Conservation (phyloP, 2,329 filamentous ascomycete species). For the Cyclaneusma minus region DNA sequence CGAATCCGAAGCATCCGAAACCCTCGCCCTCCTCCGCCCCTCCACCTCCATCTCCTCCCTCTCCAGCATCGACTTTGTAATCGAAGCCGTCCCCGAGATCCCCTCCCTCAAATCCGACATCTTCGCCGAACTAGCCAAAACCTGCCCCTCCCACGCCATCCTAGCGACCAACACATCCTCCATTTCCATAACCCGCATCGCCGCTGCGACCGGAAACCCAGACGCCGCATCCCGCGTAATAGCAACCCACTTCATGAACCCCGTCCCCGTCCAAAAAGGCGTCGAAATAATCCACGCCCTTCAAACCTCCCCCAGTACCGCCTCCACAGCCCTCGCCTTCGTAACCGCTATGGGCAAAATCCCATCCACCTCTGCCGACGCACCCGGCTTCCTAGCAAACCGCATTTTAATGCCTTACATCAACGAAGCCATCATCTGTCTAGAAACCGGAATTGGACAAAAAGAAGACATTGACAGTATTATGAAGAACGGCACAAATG, state of each 20-base stretch:
- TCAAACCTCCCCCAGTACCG: slow-evolving; percentile 71
- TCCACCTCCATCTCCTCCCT: slow-evolving; percentile 65
- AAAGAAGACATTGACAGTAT: slow-evolving; percentile 91
- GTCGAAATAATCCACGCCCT: slow-evolving; percentile 94
- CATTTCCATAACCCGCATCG: slow-evolving; percentile 93
- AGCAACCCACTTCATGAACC: slow-evolving; percentile 98
- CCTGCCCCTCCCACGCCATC: slow-evolving; percentile 73
- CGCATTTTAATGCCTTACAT: slow-evolving; percentile 98
- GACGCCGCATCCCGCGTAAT: slow-evolving; percentile 77
- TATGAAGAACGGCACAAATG: slow-evolving; percentile 98
- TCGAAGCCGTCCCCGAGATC: slow-evolving; percentile 93
- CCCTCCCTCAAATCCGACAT: slow-evolving; percentile 75
- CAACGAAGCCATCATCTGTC: slow-evolving; percentile 91
- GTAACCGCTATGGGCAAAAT: slow-evolving; percentile 91
- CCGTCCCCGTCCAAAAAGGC: slow-evolving; percentile 88
- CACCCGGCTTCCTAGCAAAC: slow-evolving; percentile 90
- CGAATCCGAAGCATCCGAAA: slow-evolving; percentile 61
- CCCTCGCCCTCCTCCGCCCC: slow-evolving; percentile 52
- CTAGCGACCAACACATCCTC: slow-evolving; percentile 98
- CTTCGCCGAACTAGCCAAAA: slow-evolving; percentile 66
- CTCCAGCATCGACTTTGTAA: slow-evolving; percentile 82
- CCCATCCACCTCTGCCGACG: slow-evolving; percentile 71
- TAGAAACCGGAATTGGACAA: slow-evolving; percentile 81
- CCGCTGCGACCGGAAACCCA: slow-evolving; percentile 64
- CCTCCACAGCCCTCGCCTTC: slow-evolving; percentile 71